Evolutionary conservation across 2,329 filamentous ascomycete genomes (phyloP), one percentile per base, ranked within the genome.

Genomic region (Xylariaceae sp.): DNA sequence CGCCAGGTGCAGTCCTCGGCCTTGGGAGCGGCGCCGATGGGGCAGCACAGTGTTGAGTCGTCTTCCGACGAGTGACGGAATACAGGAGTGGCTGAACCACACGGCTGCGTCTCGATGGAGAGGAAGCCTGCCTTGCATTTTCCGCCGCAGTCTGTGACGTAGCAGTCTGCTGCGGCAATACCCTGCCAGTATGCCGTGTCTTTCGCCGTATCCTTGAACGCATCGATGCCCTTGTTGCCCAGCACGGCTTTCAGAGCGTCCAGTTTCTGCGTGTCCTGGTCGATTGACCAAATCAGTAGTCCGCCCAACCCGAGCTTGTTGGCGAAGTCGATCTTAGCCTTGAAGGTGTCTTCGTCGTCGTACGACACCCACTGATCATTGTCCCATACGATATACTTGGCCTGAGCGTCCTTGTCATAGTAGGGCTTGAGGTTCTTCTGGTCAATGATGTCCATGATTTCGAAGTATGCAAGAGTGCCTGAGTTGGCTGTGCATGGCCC

Each of bases 331-430:
- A 60, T 60, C 55, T 74, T 73, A 34, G 60, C 31, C 33, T 63
- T 56, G 14, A 73, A 60, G 0, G 73, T 75, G 1, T 67, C 63
- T 1, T 52, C 45, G 48, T 75, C 70, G 56, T 75, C 73, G 39
- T 63, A 76, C 2, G 63, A 66, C 1, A 75, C 67, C 74, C 72
- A 78, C 54, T 77, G 69, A 50, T 73, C 58, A 1, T 51, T 57
- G 47, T 67, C 65, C 48, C 60, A 72, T 1, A 64, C 64, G n/a
- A 73, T 45, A 11, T 63, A 66, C 50, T 72, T 69, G 22, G 71
- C 67, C 0, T 48, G 64, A 11, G 61, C 60, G 2, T 60, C 52
- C 42, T 68, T 57, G 17, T 72, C 63, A 18, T 64, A 52, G 6
- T 52, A 51, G 1, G 60, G 61, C 19, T 53, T 57, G 1, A 64